Base-by-base conservation (phyloP, 352 stramenopile genomes). In the Globisporangium paroecandrum region DNA sequence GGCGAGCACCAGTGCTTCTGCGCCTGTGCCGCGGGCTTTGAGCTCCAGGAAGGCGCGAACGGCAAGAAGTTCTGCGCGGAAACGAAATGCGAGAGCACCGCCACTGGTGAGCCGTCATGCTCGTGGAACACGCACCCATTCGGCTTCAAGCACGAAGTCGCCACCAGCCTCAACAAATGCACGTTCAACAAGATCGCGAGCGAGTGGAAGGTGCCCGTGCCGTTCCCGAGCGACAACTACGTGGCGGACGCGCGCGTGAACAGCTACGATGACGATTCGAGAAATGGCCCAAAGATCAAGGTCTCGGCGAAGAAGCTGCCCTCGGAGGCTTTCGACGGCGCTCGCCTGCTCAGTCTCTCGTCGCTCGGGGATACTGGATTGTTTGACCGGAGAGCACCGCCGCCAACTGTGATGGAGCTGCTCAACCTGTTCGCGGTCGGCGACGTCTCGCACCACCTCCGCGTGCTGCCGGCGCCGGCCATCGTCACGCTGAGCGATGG, bases 181-280 rank as follows among this genome's bases (percentile, higher is more conserved):
- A 60, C 13, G 20, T 27, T 72, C n/a, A 36, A 12, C 20, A 64
- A 73, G 25, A 72, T 86, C 18, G 76, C 73, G 1, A 77, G 70
- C 0, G 69, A 78, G 0, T 89, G 76, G 73, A 56, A 61, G 0
- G 38, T 90, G 3, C 72, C 76, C 0, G 81, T 78, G 34, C 79
- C 84, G 1, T 87, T 90, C 67, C 79, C 82, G 32, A 81, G 56
- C 0, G 77, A 87, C 59, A 87, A 85, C 65, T 89, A 85, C 73
- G 77, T 82, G 20, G 70, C 77, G 0, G 75, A 89, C 63, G 70
- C 74, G 22, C 77, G 79, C n/a, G 65, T 62, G 9, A 87, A 79
- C 58, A 25, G 32, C 13, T 13, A 64, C 60, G 54, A 77, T 47
- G 0, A 55, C 68, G 1, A 62, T 63, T 53, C 58, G 60, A 54